Evolutionary conservation across 1,139 yeast genomes (phyloP).

Genomic region (Suhomyces taliae): DNA sequence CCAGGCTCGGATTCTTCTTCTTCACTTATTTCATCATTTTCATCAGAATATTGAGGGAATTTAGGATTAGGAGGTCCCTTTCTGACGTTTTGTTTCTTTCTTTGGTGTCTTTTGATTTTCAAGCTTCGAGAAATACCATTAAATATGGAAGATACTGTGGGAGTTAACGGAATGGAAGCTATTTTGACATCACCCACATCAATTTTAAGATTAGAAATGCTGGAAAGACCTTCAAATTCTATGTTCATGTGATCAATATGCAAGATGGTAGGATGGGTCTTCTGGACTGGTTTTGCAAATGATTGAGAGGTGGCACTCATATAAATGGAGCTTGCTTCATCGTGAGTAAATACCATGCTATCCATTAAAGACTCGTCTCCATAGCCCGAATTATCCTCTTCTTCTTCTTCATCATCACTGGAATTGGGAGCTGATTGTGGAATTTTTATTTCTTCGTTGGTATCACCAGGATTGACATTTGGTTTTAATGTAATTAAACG

Average conservation of each 20-base stretch:
- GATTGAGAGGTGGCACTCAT: slow-evolving; percentile 74
- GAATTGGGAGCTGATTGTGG: slow-evolving; percentile 12
- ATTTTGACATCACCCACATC: slow-evolving; percentile 46
- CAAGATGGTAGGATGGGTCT: slow-evolving; percentile 20
- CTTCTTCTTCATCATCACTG: slow-evolving; percentile 21
- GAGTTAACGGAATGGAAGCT: slow-evolving; percentile 41
- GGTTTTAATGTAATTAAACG: slow-evolving; percentile 40
- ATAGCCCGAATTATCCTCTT: slow-evolving; percentile 31
- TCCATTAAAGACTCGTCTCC: slow-evolving; percentile 50
- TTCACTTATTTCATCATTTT: slow-evolving; percentile 17
- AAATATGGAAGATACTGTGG: slow-evolving; percentile 33
- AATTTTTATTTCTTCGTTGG: slow-evolving; percentile 10
- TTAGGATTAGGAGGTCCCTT: slow-evolving; percentile 14
- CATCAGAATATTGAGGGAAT: slow-evolving; percentile 35
- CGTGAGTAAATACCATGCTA: slow-evolving; percentile 67
- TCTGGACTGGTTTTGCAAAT: slow-evolving; percentile 20
- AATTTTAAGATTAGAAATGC: slow-evolving; percentile 47
- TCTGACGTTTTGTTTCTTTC: slow-evolving; percentile 25
- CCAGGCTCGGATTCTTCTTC: slow-evolving; percentile 11
- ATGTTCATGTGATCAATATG: slow-evolving; percentile 38
- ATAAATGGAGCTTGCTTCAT: slow-evolving; percentile 71
- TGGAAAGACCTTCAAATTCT: slow-evolving; percentile 53
- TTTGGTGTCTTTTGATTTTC: slow-evolving; percentile 34
- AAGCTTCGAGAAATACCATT: slow-evolving; percentile 34
- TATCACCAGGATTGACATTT: slow-evolving; percentile 33